Evolutionary conservation across 2,329 filamentous ascomycete species (phyloP).

Genomic region (Aspergillus cejpii): DNA sequence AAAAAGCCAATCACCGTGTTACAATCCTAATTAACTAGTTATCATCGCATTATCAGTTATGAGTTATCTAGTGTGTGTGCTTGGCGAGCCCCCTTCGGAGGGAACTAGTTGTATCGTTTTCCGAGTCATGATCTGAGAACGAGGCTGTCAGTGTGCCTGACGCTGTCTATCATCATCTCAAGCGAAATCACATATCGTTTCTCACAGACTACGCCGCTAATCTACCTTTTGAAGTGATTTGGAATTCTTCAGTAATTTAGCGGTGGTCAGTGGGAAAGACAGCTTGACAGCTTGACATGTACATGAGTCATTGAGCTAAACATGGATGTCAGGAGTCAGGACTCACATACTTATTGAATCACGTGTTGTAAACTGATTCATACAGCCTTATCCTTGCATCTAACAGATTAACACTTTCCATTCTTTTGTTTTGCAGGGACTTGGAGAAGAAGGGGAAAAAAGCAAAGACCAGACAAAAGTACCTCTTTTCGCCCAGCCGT

Average conservation of each 20-base stretch:
- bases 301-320: neutral
- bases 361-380: too few relatives aligned
- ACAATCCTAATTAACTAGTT: too few relatives aligned
- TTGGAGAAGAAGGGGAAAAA: neutral
- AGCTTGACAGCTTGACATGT: neutral
- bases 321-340: neutral
- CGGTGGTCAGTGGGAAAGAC: neutral
- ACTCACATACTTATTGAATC: too few relatives aligned
- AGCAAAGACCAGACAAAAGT: neutral
- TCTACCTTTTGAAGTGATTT: too few relatives aligned
- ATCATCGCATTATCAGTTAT: neutral
- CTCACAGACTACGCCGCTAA: too few relatives aligned
- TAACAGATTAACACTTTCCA: too few relatives aligned
- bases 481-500: neutral
- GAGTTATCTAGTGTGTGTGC: neutral
- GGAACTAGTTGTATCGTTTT: neutral
- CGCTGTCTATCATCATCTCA: too few relatives aligned
- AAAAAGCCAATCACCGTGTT: too few relatives aligned
- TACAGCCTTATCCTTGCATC: too few relatives aligned
- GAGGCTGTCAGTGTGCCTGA: neutral
- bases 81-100: neutral
- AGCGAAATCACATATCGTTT: too few relatives aligned
- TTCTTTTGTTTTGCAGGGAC: too few relatives aligned
- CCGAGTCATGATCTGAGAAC: neutral
- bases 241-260: neutral